Base-by-base conservation (phyloP, 805 yeast genomes). In the Babjeviella inositovora region DNA sequence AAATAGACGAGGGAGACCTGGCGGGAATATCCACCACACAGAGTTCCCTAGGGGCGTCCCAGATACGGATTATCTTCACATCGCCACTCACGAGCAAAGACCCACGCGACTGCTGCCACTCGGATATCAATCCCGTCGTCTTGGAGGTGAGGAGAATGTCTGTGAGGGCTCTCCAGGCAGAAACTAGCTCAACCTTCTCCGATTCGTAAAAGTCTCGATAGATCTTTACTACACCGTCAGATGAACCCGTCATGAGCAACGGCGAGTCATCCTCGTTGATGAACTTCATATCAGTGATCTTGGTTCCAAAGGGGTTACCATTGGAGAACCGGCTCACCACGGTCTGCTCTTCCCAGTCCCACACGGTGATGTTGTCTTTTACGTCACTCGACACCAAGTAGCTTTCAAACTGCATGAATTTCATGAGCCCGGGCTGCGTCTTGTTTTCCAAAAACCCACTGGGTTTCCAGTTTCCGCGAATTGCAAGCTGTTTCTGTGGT, bases 101-200 rank as follows among this genome's bases (percentile, higher is more conserved):
- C 0, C 98, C 98, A 29, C 95, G 57, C 21, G 90, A 75, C 41
- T 90, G 98, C 45, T 87, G 97, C 98, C 98, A 90, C 34, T 90
- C 97, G 7, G 85, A 70, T 11, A 82, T 62, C 24, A 87, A 52
- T 4, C 95, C 95, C 9, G 81, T 69, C 14, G 84, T 73, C 37
- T 80, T 62, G 13, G 87, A 79, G 0, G 93, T 74, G 13, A 82
- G 56, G 10, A 82, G 50, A 39, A 87, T 57, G 43, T 85, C 95
- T 0, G 93, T 76, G 28, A 90, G 57, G 0, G 93, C 95, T 43
- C 95, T 64, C 96, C 97, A 90, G 1, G 95, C 68, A 0, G 93
- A 65, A 3, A 84, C 69, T 24, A 81, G 47, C 34, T 75, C 74
- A 6, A 71, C 57, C 5, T 57, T 52, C 4, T 57, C 58, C 6